Evolutionary conservation across 768 basidiomycete species (phyloP).

Genomic region (Trametes cingulata): DNA sequence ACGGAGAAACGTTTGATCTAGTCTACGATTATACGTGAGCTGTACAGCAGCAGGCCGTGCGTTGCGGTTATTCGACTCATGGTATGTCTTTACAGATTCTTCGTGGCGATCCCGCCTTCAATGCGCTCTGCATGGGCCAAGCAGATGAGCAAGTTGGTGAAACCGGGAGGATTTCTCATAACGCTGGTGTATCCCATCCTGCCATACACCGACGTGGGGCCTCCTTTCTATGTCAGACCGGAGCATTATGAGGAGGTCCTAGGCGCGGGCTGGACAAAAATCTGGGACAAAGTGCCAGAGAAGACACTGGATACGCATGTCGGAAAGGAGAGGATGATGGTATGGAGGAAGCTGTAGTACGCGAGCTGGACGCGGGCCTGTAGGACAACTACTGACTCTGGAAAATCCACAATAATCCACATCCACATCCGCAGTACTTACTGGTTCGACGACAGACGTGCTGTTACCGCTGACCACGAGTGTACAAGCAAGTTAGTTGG

Average conservation of each 20-base stretch:
- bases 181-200: constrained; percentile 57
- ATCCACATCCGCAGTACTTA: no score
- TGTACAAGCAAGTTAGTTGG: no score
- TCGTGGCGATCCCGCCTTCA: constrained; percentile 66
- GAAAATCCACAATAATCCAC: not conserved
- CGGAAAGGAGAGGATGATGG: constrained; percentile 52
- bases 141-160: constrained; percentile 56
- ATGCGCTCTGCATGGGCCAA: constrained; percentile 56
- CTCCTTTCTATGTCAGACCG: constrained; percentile 61
- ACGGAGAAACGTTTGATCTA: constrained; percentile 47
- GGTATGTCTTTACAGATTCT: constrained; percentile 49
- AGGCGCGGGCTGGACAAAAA: constrained; percentile 50
- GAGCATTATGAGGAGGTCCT: constrained; percentile 58
- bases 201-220: constrained; percentile 47
- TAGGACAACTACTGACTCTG: not conserved
- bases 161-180: constrained; percentile 64
- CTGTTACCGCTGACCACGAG: no score
- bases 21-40: constrained; percentile 68
- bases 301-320: constrained; percentile 41
- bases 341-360: constrained; percentile 46
- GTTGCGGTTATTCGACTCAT: no score
- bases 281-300: constrained; percentile 53
- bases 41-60: no score
- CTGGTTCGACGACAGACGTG: no score
- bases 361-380: no score